phyloP scores from a whole-genome alignment of 306 rosid genomes.

The Parietaria judaica region DNA sequence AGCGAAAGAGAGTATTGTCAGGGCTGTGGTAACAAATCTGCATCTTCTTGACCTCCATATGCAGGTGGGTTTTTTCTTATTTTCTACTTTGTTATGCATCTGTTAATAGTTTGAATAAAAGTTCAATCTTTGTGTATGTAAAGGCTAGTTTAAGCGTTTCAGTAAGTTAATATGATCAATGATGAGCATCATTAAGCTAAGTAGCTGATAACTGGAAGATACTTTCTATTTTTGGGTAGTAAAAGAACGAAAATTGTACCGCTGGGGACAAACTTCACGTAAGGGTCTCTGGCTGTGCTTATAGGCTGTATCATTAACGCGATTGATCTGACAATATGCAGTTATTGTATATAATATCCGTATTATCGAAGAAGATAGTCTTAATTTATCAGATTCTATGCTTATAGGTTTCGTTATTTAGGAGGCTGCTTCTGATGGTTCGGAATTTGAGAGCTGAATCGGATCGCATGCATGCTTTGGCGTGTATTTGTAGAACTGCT shows the following conservation, averaged over 20 bases:
- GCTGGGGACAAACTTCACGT: not conserved
- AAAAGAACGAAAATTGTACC: not conserved
- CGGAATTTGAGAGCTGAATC: slow-evolving; percentile 97
- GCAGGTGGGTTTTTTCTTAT: slow-evolving; percentile 52
- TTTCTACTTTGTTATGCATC: slow-evolving; percentile 7
- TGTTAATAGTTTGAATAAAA: slow-evolving; percentile 3
- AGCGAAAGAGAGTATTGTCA: slow-evolving; percentile 87
- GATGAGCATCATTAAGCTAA: too few species aligned
- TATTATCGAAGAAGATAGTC: too few species aligned
- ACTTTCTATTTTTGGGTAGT: not conserved
- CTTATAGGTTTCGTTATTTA: slow-evolving; percentile 79
- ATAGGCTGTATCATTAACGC: not conserved
- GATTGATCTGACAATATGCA: too few species aligned
- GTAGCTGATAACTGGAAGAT: too few species aligned
- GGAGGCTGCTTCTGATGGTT: slow-evolving; percentile 93
- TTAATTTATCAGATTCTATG: not conserved
- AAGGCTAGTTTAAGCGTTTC: slow-evolving; percentile 1
- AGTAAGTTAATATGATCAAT: too few species aligned
- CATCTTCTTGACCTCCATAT: slow-evolving; percentile 95
- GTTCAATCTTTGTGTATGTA: not conserved
- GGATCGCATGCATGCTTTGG: slow-evolving; percentile 96
- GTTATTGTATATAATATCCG: too few species aligned
- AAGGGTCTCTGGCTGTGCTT: too few species aligned
- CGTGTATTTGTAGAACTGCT: slow-evolving; percentile 97
- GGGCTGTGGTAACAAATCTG: slow-evolving; percentile 94